phyloP scores from a whole-genome alignment of 352 stramenopile species.

The Globisporangium camurandrum region DNA sequence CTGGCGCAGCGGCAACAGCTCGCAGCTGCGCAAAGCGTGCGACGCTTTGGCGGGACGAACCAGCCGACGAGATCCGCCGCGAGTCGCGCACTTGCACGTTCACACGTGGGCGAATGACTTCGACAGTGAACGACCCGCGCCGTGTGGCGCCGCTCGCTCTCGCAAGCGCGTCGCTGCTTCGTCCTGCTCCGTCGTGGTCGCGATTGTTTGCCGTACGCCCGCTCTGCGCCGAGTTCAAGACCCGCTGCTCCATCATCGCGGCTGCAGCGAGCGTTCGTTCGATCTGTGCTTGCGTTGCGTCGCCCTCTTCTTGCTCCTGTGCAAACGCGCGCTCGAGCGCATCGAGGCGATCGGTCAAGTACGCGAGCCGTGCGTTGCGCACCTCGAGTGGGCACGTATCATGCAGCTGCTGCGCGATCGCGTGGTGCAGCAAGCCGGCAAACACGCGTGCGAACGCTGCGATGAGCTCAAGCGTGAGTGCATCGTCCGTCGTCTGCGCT shows the following conservation, averaged over 20 bases:
- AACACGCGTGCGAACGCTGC: slow-evolving; percentile 47
- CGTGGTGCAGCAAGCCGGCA: slow-evolving; percentile 49
- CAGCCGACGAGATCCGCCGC: slow-evolving; percentile 9
- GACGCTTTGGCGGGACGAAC: slow-evolving; percentile 5
- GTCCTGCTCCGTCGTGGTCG: neutral
- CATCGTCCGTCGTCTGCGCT: slow-evolving; percentile 42
- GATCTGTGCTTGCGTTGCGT: slow-evolving; percentile 18
- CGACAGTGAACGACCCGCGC: slow-evolving; percentile 4
- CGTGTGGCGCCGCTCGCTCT: neutral
- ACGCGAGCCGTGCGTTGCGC: slow-evolving; percentile 33
- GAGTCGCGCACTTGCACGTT: neutral
- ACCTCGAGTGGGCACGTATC: slow-evolving; percentile 43
- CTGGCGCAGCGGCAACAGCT: neutral
- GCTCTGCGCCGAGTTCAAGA: slow-evolving; percentile 24
- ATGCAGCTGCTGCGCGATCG: slow-evolving; percentile 38
- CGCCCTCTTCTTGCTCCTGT: slow-evolving; percentile 14
- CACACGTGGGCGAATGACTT: neutral
- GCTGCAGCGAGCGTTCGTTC: slow-evolving; percentile 12
- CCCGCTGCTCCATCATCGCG: slow-evolving; percentile 24
- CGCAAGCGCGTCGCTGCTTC: neutral
- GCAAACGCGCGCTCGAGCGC: slow-evolving; percentile 26
- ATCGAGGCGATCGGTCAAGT: slow-evolving; percentile 33
- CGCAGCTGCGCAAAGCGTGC: neutral
- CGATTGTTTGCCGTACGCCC: slow-evolving; percentile 5
- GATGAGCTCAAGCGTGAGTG: slow-evolving; percentile 46